Evolutionary conservation across 2,329 filamentous ascomycete genomes (phyloP).

Genomic region (Fusarium caatingaense): DNA sequence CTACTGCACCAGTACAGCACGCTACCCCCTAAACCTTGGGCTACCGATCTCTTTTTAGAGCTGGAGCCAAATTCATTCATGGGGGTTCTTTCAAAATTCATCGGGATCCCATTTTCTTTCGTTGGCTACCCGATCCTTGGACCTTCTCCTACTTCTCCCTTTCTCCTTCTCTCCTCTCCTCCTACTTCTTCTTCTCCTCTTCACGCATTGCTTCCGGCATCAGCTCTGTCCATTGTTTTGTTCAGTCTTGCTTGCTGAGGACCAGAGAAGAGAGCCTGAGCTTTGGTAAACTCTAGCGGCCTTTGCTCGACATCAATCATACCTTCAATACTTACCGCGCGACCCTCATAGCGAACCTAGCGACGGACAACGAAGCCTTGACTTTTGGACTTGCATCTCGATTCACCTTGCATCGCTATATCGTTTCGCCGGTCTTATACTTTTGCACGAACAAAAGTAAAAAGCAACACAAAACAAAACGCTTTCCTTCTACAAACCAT

Average conservation of each 20-base stretch:
- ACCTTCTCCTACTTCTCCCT: slow-evolving; percentile 21
- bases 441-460: not conserved
- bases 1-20: slow-evolving; percentile 15
- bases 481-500: not conserved
- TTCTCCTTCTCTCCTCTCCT: slow-evolving; percentile 9
- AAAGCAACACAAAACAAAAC: not conserved
- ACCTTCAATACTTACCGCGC: not conserved
- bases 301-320: not conserved
- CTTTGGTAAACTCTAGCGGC: slow-evolving; percentile 12
- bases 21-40: slow-evolving; percentile 36
- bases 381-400: slow-evolving; percentile 23
- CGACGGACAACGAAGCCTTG: slow-evolving; percentile 3
- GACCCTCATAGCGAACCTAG: slow-evolving; percentile 16
- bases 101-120: slow-evolving; percentile 36
- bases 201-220: slow-evolving; percentile 3
- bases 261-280: not conserved
- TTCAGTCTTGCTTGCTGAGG: slow-evolving; percentile 16
- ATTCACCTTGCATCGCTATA: slow-evolving; percentile 23
- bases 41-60: slow-evolving; percentile 39
- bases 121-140: slow-evolving; percentile 35
- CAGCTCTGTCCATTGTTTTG: not conserved
- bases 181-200: slow-evolving; percentile 7
- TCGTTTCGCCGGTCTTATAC: slow-evolving; percentile 10
- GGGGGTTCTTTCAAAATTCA: slow-evolving; percentile 43
- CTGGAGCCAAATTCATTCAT: slow-evolving; percentile 39